These are phyloP conservation scores for Hymenochaete sp. DNA, from an alignment of 1,284 basidiomycete genomes.

Conservation along the genomic window DNA sequence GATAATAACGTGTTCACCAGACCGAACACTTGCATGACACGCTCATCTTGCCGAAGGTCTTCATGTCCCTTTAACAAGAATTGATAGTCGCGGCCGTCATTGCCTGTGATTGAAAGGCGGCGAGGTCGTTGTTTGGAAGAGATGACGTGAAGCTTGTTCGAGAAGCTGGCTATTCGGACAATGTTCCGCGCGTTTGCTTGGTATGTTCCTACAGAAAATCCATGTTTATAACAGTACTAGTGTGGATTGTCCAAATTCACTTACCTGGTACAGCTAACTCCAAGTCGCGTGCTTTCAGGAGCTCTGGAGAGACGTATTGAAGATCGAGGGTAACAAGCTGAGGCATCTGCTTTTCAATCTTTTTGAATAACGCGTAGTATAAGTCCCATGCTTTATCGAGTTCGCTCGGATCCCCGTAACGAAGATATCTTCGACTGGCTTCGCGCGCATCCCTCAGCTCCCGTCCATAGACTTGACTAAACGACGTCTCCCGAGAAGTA, in stretches of 20 bases:
- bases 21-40: slow-evolving; percentile 99
- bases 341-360: slow-evolving; percentile 91
- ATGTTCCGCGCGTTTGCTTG: slow-evolving; percentile 76
- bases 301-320: slow-evolving; percentile 94
- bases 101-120: slow-evolving; percentile 81
- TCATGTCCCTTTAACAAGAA: slow-evolving; percentile 97
- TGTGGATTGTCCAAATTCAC: no score
- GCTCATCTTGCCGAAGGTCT: slow-evolving; percentile 96
- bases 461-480: slow-evolving; percentile 89
- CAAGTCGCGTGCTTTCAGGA: slow-evolving; percentile 83
- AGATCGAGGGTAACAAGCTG: slow-evolving; percentile 88
- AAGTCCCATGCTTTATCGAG: slow-evolving; percentile 99
- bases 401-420: slow-evolving; percentile 83
- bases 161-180: slow-evolving; percentile 78
- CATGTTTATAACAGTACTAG: not conserved
- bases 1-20: slow-evolving; percentile 93
- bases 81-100: slow-evolving; percentile 91
- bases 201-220: slow-evolving; percentile 66
- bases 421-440: slow-evolving; percentile 80
- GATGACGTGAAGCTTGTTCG: slow-evolving; percentile 86
- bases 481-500: slow-evolving; percentile 92
- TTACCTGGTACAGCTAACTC: slow-evolving; percentile 91
- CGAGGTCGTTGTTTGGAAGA: slow-evolving; percentile 98
- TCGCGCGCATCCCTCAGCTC: slow-evolving; percentile 94
- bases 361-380: slow-evolving; percentile 95